Conservation (phyloP, 1,284 basidiomycete genomes). For the Boletus mariae region DNA sequence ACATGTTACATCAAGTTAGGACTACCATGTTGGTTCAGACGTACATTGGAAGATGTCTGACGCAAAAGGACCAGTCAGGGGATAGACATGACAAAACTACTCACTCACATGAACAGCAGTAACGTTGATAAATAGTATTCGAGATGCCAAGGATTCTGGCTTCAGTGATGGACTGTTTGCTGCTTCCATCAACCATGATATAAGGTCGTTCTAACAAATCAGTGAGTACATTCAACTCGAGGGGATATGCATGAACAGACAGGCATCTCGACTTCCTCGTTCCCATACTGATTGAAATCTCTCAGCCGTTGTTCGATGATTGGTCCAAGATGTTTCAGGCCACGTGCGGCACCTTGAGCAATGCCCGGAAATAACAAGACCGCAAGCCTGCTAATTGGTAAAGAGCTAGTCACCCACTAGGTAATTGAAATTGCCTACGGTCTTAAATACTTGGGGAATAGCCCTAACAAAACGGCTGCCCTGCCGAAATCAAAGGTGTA, state of each 20-base stretch:
- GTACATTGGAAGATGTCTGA: constrained; percentile 13
- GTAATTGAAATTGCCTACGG: constrained; percentile 30
- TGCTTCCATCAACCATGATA: constrained; percentile 46
- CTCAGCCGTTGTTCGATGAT: constrained; percentile 36
- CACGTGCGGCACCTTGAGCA: not conserved
- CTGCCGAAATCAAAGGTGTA: constrained; percentile 34
- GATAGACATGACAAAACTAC: not conserved
- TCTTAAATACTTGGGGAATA: constrained; percentile 38
- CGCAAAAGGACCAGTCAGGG: not conserved
- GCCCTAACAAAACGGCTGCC: constrained; percentile 26
- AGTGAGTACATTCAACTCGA: constrained; percentile 27
- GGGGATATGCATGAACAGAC: constrained; percentile 26
- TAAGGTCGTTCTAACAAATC: constrained; percentile 32
- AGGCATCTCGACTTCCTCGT: constrained; percentile 37
- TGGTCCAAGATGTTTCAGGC: constrained; percentile 30
- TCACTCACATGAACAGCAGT: not conserved
- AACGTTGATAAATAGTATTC: constrained; percentile 33
- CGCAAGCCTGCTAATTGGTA: not conserved
- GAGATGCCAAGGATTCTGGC: constrained; percentile 28
- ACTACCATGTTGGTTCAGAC: not conserved
- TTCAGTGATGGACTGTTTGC: constrained; percentile 31
- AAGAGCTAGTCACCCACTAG: not conserved
- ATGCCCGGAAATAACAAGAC: not conserved
- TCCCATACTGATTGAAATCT: constrained; percentile 31
- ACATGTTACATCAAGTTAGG: not conserved